Percentiles rank a stretch among this genome's conserved stretches.
phyloP scores from a whole-genome alignment of 2,329 filamentous ascomycete genomes.

The Bipolaris gigantea region DNA sequence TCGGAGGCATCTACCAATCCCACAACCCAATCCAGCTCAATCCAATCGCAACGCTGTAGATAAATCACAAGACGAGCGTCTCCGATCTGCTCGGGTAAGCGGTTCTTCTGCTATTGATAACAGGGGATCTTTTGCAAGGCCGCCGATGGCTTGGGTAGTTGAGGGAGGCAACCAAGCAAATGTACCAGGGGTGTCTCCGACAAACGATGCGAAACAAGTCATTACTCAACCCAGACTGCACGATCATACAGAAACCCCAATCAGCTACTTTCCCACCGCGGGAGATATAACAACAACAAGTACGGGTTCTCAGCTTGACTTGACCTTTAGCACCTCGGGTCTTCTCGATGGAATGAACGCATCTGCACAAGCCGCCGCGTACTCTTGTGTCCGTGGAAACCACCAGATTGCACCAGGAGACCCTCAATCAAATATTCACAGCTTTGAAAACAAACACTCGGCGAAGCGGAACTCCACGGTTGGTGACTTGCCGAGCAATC shows the following conservation, averaged over 20 bases:
- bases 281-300: conserved; percentile 12
- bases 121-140: conserved; percentile 22
- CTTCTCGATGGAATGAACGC: conserved; percentile 27
- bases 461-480: conserved; percentile 35
- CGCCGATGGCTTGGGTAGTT: conserved; percentile 25
- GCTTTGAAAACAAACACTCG: conserved; percentile 42
- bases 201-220: conserved; percentile 5
- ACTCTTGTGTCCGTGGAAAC: conserved; percentile 29
- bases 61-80: conserved; percentile 35
- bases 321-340: conserved; percentile 32
- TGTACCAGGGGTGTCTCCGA: conserved; percentile 13
- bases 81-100: conserved; percentile 32
- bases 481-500: conserved; percentile 27
- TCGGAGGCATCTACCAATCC: conserved; percentile 37
- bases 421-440: conserved; percentile 45
- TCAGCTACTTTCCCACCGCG: conserved; percentile 16
- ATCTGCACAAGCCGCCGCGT: conserved; percentile 21
- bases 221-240: conserved; percentile 8
- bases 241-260: conserved; percentile 10
- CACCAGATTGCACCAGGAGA: conserved; percentile 32
- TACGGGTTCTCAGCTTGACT: conserved; percentile 14
- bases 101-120: conserved; percentile 10
- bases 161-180: conserved; percentile 15
- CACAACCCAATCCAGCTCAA: conserved; percentile 33
- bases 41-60: conserved; percentile 33